Percentiles rank a stretch among this genome's conserved stretches.
These are phyloP conservation scores for Penicillium alfredii DNA, from an alignment of 495 filamentous ascomycete species.

Conservation along the genomic window DNA sequence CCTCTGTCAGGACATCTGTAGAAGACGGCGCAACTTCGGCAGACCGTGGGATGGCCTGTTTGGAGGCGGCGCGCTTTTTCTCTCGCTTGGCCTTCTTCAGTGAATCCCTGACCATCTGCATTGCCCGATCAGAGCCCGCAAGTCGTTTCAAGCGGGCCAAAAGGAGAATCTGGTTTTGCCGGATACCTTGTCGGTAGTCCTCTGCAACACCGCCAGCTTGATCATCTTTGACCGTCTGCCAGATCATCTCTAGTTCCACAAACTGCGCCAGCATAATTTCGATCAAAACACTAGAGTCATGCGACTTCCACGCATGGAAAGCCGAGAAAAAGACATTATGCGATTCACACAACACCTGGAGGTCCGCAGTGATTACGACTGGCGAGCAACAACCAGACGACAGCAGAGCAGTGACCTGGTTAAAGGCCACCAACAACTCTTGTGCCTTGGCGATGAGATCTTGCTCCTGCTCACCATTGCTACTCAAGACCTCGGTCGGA, in stretches of 20 bases:
- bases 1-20: conserved; percentile 34
- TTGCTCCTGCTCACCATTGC: conserved; percentile 78
- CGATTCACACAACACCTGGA: conserved; percentile 46
- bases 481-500: conserved; percentile 82
- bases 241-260: conserved; percentile 90
- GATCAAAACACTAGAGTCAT: conserved; percentile 82
- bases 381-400: conserved; percentile 47
- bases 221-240: conserved; percentile 92
- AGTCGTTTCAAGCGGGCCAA: conserved; percentile 85
- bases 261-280: conserved; percentile 96
- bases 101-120: conserved; percentile 74
- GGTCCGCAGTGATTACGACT: conserved; percentile 33
- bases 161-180: conserved; percentile 85
- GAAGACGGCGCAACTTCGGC: conserved; percentile 33
- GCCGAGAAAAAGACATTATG: conserved; percentile 84
- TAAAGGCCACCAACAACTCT: conserved; percentile 77
- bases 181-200: conserved; percentile 88
- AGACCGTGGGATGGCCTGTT: conserved; percentile 56
- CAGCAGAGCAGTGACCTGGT: conserved; percentile 62
- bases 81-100: conserved; percentile 70
- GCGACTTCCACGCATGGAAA: conserved; percentile 91
- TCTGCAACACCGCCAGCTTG: conserved; percentile 76
- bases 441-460: conserved; percentile 84
- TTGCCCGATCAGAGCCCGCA: conserved; percentile 74
- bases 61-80: conserved; percentile 48